A percentile compares a stretch with the other conserved stretches of the same genome.
phyloP scores from a whole-genome alignment of 495 filamentous ascomycete genomes.

The Aspergillus conjunctus region DNA sequence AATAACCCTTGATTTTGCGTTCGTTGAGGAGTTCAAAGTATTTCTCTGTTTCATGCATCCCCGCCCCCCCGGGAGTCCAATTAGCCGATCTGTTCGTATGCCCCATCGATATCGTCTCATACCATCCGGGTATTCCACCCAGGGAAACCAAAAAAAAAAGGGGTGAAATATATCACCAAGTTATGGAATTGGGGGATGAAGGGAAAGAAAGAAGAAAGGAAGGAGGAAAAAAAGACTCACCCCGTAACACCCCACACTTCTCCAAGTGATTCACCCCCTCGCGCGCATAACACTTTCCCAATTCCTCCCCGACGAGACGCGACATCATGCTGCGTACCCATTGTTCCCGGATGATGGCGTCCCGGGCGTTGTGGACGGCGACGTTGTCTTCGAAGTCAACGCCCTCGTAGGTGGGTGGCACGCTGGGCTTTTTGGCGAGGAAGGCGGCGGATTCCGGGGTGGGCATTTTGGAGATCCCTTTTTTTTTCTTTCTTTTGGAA shows the following conservation, averaged over 20 bases:
- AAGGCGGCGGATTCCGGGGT: constrained; percentile 92
- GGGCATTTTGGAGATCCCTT: too few species aligned
- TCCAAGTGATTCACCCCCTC: constrained; percentile 97
- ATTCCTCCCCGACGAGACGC: constrained; percentile 85
- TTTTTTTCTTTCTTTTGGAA: too few species aligned
- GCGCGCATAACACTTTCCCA: constrained; percentile 91
- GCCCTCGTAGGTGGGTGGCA: constrained; percentile 92
- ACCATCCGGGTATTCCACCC: background rate
- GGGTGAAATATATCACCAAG: too few species aligned
- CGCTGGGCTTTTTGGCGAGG: constrained; percentile 91
- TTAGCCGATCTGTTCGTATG: constrained; percentile 7
- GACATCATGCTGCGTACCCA: constrained; percentile 99
- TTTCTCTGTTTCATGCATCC: constrained; percentile 62
- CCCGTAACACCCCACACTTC: constrained; percentile 91
- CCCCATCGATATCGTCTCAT: background rate
- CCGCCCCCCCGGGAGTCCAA: background rate
- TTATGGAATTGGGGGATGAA: background rate
- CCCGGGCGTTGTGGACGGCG: constrained; percentile 88
- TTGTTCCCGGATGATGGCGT: constrained; percentile 92
- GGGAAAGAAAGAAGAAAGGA: constrained; percentile 1
- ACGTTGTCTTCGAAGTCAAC: constrained; percentile 95
- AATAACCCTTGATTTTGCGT: constrained; percentile 81
- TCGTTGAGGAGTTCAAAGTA: constrained; percentile 90
- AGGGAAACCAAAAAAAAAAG: background rate
- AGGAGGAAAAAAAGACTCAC: constrained; percentile 48